phyloP scores from a whole-genome alignment of 371 early-diverging fungal species.

The Haplosporangium sp. region DNA sequence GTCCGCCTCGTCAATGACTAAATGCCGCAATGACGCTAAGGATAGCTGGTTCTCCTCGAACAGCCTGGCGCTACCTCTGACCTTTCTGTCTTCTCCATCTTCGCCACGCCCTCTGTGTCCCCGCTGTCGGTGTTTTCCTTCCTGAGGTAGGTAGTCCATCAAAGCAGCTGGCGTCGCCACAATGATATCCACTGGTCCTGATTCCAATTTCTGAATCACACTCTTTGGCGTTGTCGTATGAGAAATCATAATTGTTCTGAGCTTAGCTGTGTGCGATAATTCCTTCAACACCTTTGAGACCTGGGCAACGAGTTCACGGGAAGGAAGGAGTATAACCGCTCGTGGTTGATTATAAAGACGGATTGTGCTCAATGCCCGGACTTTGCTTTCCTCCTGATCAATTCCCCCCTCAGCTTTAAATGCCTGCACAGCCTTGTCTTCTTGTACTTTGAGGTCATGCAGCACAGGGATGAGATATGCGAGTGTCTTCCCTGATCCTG shows the following conservation, averaged over 20 bases:
- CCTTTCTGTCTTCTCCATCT: conserved; percentile 23
- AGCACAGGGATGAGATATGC: conserved; percentile 94
- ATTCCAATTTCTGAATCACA: conserved; percentile 56
- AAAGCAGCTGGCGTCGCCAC: conserved; percentile 84
- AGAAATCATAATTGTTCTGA: conserved; percentile 74
- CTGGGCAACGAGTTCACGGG: conserved; percentile 93
- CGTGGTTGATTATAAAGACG: conserved; percentile 78
- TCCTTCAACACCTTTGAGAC: conserved; percentile 74
- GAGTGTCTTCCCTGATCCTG: conserved; percentile 99
- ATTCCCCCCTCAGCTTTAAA: conserved; percentile 46
- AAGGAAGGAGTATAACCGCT: conserved; percentile 95
- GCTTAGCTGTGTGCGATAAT: conserved; percentile 76
- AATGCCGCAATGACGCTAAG: conserved; percentile 65
- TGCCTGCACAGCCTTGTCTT: conserved; percentile 69
- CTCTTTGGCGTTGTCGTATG: conserved; percentile 56
- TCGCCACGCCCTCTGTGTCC: not conserved
- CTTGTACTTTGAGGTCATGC: conserved; percentile 76
- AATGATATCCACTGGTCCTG: conserved; percentile 81
- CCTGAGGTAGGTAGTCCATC: conserved; percentile 42
- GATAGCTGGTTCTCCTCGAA: conserved; percentile 62
- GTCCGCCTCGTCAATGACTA: conserved; percentile 95
- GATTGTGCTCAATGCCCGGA: conserved; percentile 41
- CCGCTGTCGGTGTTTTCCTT: not conserved
- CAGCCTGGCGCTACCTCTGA: conserved; percentile 15
- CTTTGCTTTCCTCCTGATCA: conserved; percentile 29